These are phyloP conservation scores for Pyrrhoderma noxium DNA, from an alignment of 1,284 basidiomycete genomes.

Conservation along the genomic window DNA sequence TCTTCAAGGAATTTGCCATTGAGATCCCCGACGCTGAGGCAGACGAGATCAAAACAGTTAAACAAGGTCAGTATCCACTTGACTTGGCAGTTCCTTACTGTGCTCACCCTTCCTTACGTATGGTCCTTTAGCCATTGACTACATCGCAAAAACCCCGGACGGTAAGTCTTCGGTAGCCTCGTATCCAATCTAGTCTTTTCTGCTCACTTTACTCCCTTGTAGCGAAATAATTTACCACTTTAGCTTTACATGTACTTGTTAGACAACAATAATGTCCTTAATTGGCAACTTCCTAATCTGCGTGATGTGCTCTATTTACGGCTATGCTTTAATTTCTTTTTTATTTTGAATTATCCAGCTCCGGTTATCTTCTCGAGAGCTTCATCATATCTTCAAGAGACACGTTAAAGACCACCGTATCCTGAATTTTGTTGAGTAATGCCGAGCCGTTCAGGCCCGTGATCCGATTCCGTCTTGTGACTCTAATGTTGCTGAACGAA, in stretches of 20 bases:
- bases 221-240: constrained; percentile 15
- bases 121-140: constrained; percentile 77
- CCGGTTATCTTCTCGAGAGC: too few species aligned
- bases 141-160: constrained; percentile 92
- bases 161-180: constrained; percentile 38
- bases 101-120: constrained; percentile 15
- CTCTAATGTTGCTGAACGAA: neutral
- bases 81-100: constrained; percentile 17
- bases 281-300: constrained; percentile 2
- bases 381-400: too few species aligned
- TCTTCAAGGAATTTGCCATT: constrained; percentile 69
- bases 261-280: constrained; percentile 9
- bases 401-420: too few species aligned
- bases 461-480: constrained; percentile 5
- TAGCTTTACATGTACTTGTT: constrained; percentile 7
- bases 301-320: constrained; percentile 12
- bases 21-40: constrained; percentile 98
- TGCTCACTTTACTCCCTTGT: constrained; percentile 24
- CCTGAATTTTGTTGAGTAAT: neutral
- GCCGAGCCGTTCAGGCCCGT: neutral
- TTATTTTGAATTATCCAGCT: too few species aligned
- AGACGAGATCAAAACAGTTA: constrained; percentile 94
- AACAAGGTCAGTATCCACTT: constrained; percentile 62
- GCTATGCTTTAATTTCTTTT: neutral
- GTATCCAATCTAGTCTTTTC: neutral